These are phyloP conservation scores for Teunomyces stri DNA, from an alignment of 805 yeast species.

Conservation along the genomic window DNA sequence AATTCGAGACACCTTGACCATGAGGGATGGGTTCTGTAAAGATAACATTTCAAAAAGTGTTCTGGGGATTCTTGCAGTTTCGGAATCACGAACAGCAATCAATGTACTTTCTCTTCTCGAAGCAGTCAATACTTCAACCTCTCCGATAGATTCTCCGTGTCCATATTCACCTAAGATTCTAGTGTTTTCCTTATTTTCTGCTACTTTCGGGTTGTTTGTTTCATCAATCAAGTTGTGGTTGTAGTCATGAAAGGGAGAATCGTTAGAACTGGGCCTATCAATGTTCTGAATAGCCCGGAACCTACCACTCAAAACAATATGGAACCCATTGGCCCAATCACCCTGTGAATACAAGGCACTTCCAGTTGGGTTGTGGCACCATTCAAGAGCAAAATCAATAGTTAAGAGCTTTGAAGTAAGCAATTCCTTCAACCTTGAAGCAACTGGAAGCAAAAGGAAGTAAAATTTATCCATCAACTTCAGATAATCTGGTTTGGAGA, in stretches of 20 bases:
- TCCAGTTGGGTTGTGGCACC: conserved; percentile 92
- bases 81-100: conserved; percentile 90
- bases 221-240: conserved; percentile 21
- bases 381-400: conserved; percentile 89
- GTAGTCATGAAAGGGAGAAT: conserved; percentile 8
- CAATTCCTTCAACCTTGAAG: conserved; percentile 65
- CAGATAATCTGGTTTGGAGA: conserved; percentile 63
- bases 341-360: conserved; percentile 76
- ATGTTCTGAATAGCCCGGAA: conserved; percentile 54
- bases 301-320: conserved; percentile 85
- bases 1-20: conserved; percentile 83
- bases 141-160: conserved; percentile 93
- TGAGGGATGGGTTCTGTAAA: conserved; percentile 79
- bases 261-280: background rate
- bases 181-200: conserved; percentile 18
- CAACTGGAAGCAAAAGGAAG: conserved; percentile 71
- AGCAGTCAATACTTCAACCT: conserved; percentile 88
- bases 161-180: conserved; percentile 74
- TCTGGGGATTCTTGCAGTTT: conserved; percentile 89
- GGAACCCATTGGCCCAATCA: conserved; percentile 86
- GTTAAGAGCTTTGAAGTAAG: conserved; percentile 66
- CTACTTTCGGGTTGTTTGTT: conserved; percentile 5
- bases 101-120: conserved; percentile 65
- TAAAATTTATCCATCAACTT: conserved; percentile 72
- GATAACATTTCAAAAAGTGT: conserved; percentile 83